phyloP scores from a whole-genome alignment of 2,329 filamentous ascomycete genomes.

The Knufia fluminis region DNA sequence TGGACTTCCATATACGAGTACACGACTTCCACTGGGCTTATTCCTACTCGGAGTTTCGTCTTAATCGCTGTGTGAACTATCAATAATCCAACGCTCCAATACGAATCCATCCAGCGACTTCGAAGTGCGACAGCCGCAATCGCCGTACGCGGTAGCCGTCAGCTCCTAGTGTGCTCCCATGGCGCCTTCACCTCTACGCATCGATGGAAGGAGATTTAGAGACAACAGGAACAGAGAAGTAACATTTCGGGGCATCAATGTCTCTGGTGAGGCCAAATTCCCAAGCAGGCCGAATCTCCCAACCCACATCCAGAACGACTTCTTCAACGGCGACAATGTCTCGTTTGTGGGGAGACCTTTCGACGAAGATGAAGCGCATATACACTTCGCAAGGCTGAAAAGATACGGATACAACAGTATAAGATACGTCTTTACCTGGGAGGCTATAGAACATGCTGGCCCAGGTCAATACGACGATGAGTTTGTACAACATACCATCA shows the following conservation, averaged over 20 bases:
- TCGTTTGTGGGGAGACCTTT: constrained; percentile 86
- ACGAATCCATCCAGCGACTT: too few species aligned
- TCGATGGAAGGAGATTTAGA: constrained; percentile 77
- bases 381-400: constrained; percentile 76
- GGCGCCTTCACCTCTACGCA: constrained; percentile 65
- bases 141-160: not conserved
- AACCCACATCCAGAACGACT: constrained; percentile 66
- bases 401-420: constrained; percentile 94
- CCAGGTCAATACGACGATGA: constrained; percentile 89
- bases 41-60: too few species aligned
- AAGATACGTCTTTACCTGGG: constrained; percentile 96
- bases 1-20: too few species aligned
- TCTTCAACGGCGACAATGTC: constrained; percentile 88
- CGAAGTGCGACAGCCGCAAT: not conserved
- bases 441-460: constrained; percentile 88
- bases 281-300: constrained; percentile 72
- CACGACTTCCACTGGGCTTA: too few species aligned
- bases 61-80: too few species aligned
- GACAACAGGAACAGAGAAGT: constrained; percentile 76
- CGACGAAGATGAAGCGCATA: constrained; percentile 66
- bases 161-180: constrained; percentile 39
- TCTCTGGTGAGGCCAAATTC: constrained; percentile 82
- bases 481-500: constrained; percentile 85
- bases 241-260: constrained; percentile 84
- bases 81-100: too few species aligned